A percentile compares a stretch with the other conserved stretches of the same genome.
Conservation (phyloP, 768 basidiomycete species). For the Hericium erinaceus region DNA sequence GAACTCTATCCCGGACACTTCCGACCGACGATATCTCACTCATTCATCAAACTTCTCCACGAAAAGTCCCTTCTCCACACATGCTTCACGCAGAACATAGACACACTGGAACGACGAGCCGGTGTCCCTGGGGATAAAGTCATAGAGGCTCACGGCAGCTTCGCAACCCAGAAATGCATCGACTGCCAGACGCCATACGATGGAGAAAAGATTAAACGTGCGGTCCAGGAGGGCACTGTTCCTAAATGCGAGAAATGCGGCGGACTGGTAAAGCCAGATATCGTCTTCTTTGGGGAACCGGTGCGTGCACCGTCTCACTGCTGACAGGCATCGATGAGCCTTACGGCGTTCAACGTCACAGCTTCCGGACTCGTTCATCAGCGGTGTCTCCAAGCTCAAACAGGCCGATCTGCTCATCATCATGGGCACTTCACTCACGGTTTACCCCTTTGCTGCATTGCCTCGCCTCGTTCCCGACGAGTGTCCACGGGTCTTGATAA, state of each 20-base stretch:
- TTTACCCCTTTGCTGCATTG: slow-evolving; percentile 14
- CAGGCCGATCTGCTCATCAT: slow-evolving; percentile 55
- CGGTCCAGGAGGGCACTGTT: slow-evolving; percentile 52
- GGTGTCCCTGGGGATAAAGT: slow-evolving; percentile 67
- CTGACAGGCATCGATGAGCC: not conserved
- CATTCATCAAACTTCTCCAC: slow-evolving; percentile 79
- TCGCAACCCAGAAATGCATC: slow-evolving; percentile 80
- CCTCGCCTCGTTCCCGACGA: not conserved
- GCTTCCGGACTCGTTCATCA: slow-evolving; percentile 68
- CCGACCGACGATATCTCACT: slow-evolving; percentile 83
- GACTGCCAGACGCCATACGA: slow-evolving; percentile 54
- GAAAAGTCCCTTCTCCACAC: slow-evolving; percentile 58
- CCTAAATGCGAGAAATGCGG: slow-evolving; percentile 60
- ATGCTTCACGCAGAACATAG: slow-evolving; percentile 89
- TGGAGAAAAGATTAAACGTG: slow-evolving; percentile 56
- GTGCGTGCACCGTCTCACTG: slow-evolving; percentile 29
- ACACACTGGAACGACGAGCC: slow-evolving; percentile 81
- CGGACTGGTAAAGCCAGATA: slow-evolving; percentile 87
- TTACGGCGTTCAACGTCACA: slow-evolving; percentile 18
- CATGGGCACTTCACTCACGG: slow-evolving; percentile 14
- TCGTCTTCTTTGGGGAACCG: slow-evolving; percentile 85
- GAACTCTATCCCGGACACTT: slow-evolving; percentile 89
- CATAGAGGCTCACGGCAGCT: slow-evolving; percentile 94
- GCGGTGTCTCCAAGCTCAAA: slow-evolving; percentile 39
- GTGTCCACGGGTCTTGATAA: slow-evolving; percentile 15